Conservation (phyloP, 2,329 filamentous ascomycete genomes). For the Lachnellula subtilissima region DNA sequence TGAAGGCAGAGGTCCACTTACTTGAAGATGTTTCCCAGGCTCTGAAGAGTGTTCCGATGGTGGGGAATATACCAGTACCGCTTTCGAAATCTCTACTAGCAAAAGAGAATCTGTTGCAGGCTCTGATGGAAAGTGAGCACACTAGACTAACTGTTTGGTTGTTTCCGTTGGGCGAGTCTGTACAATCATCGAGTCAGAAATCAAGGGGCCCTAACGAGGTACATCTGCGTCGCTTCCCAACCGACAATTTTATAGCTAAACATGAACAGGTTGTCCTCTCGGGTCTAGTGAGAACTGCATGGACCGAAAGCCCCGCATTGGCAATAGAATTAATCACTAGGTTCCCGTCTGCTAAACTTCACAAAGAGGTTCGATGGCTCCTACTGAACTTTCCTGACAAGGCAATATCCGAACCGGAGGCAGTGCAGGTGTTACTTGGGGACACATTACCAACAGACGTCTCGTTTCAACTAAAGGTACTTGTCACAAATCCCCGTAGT, state of each 20-base stretch:
- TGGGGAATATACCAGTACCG: constrained; percentile 42
- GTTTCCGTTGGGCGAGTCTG: constrained; percentile 66
- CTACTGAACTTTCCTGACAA: constrained; percentile 80
- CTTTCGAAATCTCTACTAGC: constrained; percentile 60
- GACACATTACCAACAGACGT: constrained; percentile 73
- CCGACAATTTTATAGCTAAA: constrained; percentile 30
- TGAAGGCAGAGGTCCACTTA: constrained; percentile 86
- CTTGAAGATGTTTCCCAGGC: constrained; percentile 68
- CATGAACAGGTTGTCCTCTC: constrained; percentile 34
- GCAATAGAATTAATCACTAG: constrained; percentile 80
- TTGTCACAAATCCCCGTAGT: neutral
- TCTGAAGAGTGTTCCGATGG: constrained; percentile 58
- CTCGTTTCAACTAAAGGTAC: constrained; percentile 76
- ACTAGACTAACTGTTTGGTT: constrained; percentile 84
- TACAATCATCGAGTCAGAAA: constrained; percentile 33
- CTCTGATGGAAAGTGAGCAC: constrained; percentile 81
- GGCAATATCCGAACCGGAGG: constrained; percentile 75
- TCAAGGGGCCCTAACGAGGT: constrained; percentile 40
- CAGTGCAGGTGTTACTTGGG: constrained; percentile 76
- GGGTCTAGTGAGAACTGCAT: constrained; percentile 73
- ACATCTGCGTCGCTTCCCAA: constrained; percentile 27
- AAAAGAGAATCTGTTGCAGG: constrained; percentile 78
- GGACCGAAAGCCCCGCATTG: constrained; percentile 77
- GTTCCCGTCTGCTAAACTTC: constrained; percentile 70
- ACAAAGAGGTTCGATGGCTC: constrained; percentile 71